Percentiles rank a stretch among this genome's conserved stretches.
phyloP scores from a whole-genome alignment of 805 yeast species.

The Saturnispora saitoi region DNA sequence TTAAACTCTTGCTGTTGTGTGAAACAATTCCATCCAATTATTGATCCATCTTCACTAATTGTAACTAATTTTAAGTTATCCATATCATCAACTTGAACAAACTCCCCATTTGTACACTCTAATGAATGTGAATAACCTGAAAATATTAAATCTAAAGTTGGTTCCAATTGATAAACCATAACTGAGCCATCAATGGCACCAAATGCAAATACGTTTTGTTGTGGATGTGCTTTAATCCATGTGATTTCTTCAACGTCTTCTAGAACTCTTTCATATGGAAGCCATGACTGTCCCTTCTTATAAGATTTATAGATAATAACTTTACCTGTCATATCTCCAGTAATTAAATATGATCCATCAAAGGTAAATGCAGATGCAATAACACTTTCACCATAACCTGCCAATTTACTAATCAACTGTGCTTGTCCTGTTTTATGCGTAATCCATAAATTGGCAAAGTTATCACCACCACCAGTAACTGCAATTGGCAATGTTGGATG shows the following conservation, averaged over 20 bases:
- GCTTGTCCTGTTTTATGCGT: slow-evolving; percentile 75
- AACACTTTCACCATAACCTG: slow-evolving; percentile 83
- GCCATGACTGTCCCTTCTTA: slow-evolving; percentile 83
- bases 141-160: slow-evolving; percentile 61
- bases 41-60: slow-evolving; percentile 74
- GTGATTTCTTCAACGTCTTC: slow-evolving; percentile 88
- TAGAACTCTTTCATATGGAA: slow-evolving; percentile 29
- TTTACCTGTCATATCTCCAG: slow-evolving; percentile 94
- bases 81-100: slow-evolving; percentile 51
- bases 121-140: slow-evolving; percentile 72
- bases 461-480: slow-evolving; percentile 94
- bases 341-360: slow-evolving; percentile 72
- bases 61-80: slow-evolving; percentile 61
- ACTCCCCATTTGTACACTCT: slow-evolving; percentile 75
- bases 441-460: slow-evolving; percentile 85
- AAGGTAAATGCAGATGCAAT: slow-evolving; percentile 73
- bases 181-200: slow-evolving; percentile 92
- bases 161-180: slow-evolving; percentile 78
- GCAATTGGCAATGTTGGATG: slow-evolving; percentile 84
- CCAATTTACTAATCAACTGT: slow-evolving; percentile 62
- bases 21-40: slow-evolving; percentile 86
- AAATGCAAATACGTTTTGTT: slow-evolving; percentile 70
- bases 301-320: slow-evolving; percentile 62
- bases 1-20: slow-evolving; percentile 64
- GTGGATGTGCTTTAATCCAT: slow-evolving; percentile 78